Evolutionary conservation across 495 filamentous ascomycete genomes (phyloP).

Genomic region (Durotheca rogersii): DNA sequence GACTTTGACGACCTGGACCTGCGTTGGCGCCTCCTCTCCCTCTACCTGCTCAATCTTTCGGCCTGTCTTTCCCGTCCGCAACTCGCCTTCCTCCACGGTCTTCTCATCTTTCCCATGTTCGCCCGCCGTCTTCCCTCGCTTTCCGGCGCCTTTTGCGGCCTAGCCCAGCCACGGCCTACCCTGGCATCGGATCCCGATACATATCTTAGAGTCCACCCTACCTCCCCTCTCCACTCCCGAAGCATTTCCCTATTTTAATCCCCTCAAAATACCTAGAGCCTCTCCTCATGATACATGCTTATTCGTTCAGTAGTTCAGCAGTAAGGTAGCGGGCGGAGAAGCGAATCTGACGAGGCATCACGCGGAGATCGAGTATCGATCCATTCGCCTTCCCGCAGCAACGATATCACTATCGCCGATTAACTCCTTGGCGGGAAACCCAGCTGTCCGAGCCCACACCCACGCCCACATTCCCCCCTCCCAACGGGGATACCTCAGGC

Average conservation of each 20-base stretch:
- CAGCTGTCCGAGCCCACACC: slow-evolving; percentile 1
- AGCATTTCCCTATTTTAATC: slow-evolving; percentile 19
- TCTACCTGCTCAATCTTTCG: neutral
- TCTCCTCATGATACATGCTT: slow-evolving; percentile 4
- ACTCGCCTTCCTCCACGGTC: neutral
- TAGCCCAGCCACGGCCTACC: neutral
- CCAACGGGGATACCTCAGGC: slow-evolving; percentile 2
- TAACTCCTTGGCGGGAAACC: neutral
- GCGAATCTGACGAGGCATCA: neutral
- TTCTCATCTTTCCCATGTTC: neutral
- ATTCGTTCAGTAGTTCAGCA: slow-evolving; percentile 3
- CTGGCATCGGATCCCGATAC: slow-evolving; percentile 10
- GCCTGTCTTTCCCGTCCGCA: slow-evolving; percentile 1
- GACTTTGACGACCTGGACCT: neutral
- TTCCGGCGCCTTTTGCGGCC: neutral
- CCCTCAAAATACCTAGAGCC: slow-evolving; percentile 12
- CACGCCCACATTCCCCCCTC: neutral
- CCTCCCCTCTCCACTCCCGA: neutral
- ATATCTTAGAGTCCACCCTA: slow-evolving; percentile 1
- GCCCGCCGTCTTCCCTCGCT: neutral
- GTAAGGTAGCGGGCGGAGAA: slow-evolving; percentile 6
- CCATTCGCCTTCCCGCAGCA: slow-evolving; percentile 6
- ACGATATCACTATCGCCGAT: slow-evolving; percentile 10
- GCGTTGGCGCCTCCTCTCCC: neutral
- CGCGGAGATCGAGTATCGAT: slow-evolving; percentile 1